These are phyloP conservation scores for Yamadazyma laniorum DNA, from an alignment of 805 yeast genomes.

Conservation along the genomic window DNA sequence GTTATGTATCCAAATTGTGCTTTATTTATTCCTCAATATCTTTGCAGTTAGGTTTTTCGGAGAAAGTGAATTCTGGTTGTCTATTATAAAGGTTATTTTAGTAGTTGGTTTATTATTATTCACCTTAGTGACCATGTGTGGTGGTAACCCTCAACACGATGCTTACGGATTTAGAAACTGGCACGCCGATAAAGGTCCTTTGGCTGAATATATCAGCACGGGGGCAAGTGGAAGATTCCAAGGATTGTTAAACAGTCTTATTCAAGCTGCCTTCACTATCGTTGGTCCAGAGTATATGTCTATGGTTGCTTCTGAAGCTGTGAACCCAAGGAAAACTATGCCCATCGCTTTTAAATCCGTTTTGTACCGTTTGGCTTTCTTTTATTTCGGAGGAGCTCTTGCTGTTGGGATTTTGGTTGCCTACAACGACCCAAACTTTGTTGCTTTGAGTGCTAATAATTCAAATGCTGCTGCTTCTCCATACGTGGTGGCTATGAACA, in stretches of 20 bases:
- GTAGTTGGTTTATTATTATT: conserved; percentile 38
- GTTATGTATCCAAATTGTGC: conserved; percentile 38
- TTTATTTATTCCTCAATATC: conserved; percentile 42
- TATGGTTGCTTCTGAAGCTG: conserved; percentile 52
- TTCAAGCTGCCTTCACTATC: conserved; percentile 36
- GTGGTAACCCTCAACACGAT: conserved; percentile 34
- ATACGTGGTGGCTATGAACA: conserved; percentile 76
- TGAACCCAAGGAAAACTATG: conserved; percentile 56
- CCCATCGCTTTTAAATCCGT: conserved; percentile 59
- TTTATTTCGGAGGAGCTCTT: conserved; percentile 18
- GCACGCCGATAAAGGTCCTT: conserved; percentile 37
- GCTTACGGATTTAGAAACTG: conserved; percentile 36
- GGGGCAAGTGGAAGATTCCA: conserved; percentile 41
- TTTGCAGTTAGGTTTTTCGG: conserved; percentile 51
- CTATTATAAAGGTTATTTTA: conserved; percentile 37
- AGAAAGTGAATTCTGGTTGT: conserved; percentile 48
- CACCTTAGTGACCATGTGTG: conserved; percentile 36
- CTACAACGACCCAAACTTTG: conserved; percentile 19
- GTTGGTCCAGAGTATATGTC: conserved; percentile 47
- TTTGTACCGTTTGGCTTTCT: conserved; percentile 44
- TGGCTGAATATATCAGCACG: conserved; percentile 34
- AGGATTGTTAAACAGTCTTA: conserved; percentile 41
- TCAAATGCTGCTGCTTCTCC: conserved; percentile 56
- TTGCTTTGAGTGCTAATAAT: conserved; percentile 16
- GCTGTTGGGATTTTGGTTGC: conserved; percentile 25